phyloP scores from a whole-genome alignment of 1,284 basidiomycete genomes.

The Ceratobasidium sp. region DNA sequence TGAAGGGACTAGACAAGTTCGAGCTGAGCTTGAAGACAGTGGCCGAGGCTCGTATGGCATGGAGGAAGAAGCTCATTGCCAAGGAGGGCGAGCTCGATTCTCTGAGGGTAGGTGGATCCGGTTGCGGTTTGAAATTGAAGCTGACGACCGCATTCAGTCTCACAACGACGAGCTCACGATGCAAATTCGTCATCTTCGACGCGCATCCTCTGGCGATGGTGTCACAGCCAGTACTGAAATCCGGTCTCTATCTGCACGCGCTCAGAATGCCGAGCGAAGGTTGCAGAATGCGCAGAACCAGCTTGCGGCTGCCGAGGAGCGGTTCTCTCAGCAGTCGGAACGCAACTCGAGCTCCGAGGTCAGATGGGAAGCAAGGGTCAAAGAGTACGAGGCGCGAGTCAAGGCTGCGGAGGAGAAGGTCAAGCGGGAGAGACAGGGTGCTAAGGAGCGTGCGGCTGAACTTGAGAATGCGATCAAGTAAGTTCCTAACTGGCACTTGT shows the following conservation, averaged over 20 bases:
- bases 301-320: constrained; percentile 80
- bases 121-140: not conserved
- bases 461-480: constrained; percentile 74
- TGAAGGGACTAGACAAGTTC: constrained; percentile 94
- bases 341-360: constrained; percentile 72
- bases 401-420: constrained; percentile 90
- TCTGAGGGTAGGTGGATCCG: constrained; percentile 62
- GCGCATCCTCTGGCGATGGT: constrained; percentile 68
- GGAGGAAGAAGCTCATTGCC: constrained; percentile 80
- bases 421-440: constrained; percentile 93
- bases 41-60: constrained; percentile 81
- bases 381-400: constrained; percentile 85
- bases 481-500: constrained; percentile 45
- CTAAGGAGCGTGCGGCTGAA: constrained; percentile 81
- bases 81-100: constrained; percentile 92
- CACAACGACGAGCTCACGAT: constrained; percentile 73
- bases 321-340: constrained; percentile 73
- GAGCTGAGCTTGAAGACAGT: constrained; percentile 86
- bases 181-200: constrained; percentile 72
- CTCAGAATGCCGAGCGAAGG: constrained; percentile 81
- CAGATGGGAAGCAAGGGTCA: constrained; percentile 92
- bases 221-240: constrained; percentile 62
- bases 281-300: constrained; percentile 83
- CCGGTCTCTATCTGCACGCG: constrained; percentile 71
- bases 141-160: constrained; percentile 58